phyloP scores from a whole-genome alignment of 2,329 filamentous ascomycete species.

The Exophiala bonariae region DNA sequence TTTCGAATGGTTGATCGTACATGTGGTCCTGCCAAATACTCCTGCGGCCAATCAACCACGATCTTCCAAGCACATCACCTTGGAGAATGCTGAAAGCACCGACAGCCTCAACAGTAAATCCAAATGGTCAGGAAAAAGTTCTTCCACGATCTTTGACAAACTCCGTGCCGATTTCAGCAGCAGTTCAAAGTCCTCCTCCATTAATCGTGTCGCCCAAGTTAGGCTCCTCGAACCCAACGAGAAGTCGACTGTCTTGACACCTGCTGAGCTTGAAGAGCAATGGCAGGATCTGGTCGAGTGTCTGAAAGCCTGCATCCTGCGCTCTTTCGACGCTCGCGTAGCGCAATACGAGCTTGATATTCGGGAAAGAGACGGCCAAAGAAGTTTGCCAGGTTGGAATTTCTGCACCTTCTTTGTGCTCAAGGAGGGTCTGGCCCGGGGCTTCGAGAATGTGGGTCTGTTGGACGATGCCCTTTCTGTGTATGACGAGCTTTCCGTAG shows the following conservation, averaged over 20 bases:
- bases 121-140: conserved; percentile 75
- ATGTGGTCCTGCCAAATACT: conserved; percentile 87
- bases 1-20: conserved; percentile 91
- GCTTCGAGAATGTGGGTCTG: conserved; percentile 93
- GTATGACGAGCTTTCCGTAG: conserved; percentile 90
- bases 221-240: conserved; percentile 54
- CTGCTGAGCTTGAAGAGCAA: conserved; percentile 75
- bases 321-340: conserved; percentile 87
- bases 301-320: conserved; percentile 81
- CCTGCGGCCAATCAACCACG: conserved; percentile 76
- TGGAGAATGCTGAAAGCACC: conserved; percentile 48
- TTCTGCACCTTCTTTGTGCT: conserved; percentile 99
- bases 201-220: conserved; percentile 82
- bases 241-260: conserved; percentile 56
- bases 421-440: conserved; percentile 89
- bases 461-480: conserved; percentile 93
- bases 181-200: conserved; percentile 65
- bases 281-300: conserved; percentile 84
- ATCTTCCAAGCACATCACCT: conserved; percentile 49
- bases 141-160: conserved; percentile 84
- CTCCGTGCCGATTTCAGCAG: conserved; percentile 87
- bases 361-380: conserved; percentile 85
- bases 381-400: conserved; percentile 91
- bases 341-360: conserved; percentile 97
- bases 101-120: conserved; percentile 67